Evolutionary conservation across 345 rosid species (phyloP).

Genomic region (Excoecaria agallocha): DNA sequence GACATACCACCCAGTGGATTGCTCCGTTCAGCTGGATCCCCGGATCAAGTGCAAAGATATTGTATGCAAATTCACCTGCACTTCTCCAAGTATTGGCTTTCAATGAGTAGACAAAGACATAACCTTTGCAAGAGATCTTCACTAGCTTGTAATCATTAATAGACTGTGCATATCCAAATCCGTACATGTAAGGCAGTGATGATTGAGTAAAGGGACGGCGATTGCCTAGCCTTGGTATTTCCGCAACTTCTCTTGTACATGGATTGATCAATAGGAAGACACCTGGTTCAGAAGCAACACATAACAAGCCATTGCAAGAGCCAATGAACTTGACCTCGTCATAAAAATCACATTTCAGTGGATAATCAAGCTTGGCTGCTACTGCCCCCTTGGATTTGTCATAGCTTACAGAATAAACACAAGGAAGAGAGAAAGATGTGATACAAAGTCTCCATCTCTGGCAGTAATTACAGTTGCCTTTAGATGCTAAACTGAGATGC

Average conservation of each 20-base stretch:
- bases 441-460: slow-evolving; percentile 7
- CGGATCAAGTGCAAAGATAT: slow-evolving; percentile 20
- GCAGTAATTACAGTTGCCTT: background rate
- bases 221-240: slow-evolving; percentile 5
- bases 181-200: slow-evolving; percentile 2
- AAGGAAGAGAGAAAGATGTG: slow-evolving; percentile 13
- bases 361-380: slow-evolving; percentile 3
- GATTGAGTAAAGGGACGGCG: background rate
- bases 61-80: slow-evolving; percentile 19
- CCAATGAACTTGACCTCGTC: slow-evolving; percentile 14
- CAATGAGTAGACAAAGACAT: slow-evolving; percentile 36
- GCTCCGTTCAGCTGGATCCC: slow-evolving; percentile 34
- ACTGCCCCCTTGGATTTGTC: background rate
- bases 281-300: slow-evolving; percentile 12
- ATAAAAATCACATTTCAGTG: background rate
- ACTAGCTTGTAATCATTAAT: slow-evolving; percentile 7
- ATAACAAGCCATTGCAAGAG: slow-evolving; percentile 7
- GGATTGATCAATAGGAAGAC: slow-evolving; percentile 5
- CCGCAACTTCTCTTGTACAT: slow-evolving; percentile 3
- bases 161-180: background rate
- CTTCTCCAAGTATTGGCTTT: slow-evolving; percentile 33
- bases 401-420: background rate
- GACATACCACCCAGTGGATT: slow-evolving; percentile 38
- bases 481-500: slow-evolving; percentile 8
- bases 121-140: background rate